Conservation (phyloP, 2,329 filamentous ascomycete species). For the Macroventuria anomochaeta region DNA sequence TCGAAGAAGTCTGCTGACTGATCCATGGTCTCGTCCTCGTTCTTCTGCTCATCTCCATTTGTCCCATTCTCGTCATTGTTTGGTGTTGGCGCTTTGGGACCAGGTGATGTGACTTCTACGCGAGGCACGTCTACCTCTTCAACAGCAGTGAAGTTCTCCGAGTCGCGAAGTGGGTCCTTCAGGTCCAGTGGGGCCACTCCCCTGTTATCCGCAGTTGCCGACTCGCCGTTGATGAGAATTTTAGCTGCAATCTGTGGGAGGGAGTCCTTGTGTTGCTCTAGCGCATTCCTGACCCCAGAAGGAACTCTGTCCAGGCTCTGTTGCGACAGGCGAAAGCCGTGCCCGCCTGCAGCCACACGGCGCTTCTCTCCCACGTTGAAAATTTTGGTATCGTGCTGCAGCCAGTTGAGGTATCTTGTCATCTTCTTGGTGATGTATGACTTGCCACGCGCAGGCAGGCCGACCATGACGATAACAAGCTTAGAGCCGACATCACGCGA, state of each 20-base stretch:
- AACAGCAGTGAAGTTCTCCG: conserved; percentile 34
- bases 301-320: conserved; percentile 38
- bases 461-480: conserved; percentile 98
- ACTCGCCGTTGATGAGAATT: conserved; percentile 66
- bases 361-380: conserved; percentile 97
- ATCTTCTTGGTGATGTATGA: conserved; percentile 99
- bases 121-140: conserved; percentile 33
- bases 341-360: conserved; percentile 74
- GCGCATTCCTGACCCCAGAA: conserved; percentile 30
- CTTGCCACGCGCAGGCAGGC: conserved; percentile 91
- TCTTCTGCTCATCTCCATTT: conserved; percentile 31
- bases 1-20: conserved; percentile 96
- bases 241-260: conserved; percentile 56
- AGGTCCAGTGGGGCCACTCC: conserved; percentile 43
- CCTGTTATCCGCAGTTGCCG: conserved; percentile 45
- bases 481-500: conserved; percentile 94
- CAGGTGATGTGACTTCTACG: conserved; percentile 46
- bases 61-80: conserved; percentile 22
- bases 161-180: conserved; percentile 35
- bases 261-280: conserved; percentile 37
- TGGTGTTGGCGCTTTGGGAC: conserved; percentile 32
- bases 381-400: conserved; percentile 93
- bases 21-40: conserved; percentile 67
- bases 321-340: conserved; percentile 50
- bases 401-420: conserved; percentile 92